phyloP scores from a whole-genome alignment of 129 eudicot genomes.

The Apium graveolens region DNA sequence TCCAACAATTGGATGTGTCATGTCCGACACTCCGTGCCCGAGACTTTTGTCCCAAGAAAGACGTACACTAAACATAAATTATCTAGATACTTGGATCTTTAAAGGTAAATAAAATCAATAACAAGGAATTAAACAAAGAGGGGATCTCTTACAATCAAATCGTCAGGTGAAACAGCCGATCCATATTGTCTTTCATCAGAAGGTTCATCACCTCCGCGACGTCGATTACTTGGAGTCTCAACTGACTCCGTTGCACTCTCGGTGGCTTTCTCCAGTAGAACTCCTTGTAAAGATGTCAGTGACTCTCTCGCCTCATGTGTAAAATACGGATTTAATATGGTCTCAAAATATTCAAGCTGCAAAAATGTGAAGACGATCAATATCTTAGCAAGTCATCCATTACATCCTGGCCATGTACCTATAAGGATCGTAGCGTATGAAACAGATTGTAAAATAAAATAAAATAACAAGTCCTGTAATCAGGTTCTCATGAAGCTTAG shows the following conservation, averaged over 20 bases:
- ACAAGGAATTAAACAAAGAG: not conserved
- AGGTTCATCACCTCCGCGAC: conserved; percentile 75
- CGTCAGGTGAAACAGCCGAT: conserved; percentile 81
- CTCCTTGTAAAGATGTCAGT: conserved; percentile 80
- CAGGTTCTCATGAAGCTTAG: not conserved
- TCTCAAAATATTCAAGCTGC: conserved; percentile 98
- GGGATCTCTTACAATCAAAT: conserved; percentile 63
- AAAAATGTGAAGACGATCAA: not conserved
- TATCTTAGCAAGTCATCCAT: conserved; percentile 3
- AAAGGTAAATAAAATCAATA: not conserved
- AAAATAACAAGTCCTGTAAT: not conserved
- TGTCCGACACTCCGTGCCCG: too few relatives aligned
- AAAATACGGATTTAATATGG: conserved; percentile 71
- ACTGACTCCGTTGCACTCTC: conserved; percentile 68
- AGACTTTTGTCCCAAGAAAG: too few relatives aligned
- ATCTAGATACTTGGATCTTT: not conserved
- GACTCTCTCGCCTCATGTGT: conserved; percentile 80
- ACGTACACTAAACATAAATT: not conserved
- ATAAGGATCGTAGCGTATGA: not conserved
- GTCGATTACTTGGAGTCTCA: conserved; percentile 82
- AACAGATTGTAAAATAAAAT: not conserved
- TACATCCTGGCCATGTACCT: not conserved
- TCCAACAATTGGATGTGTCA: too few relatives aligned
- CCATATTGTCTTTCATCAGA: conserved; percentile 75
- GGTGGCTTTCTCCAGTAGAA: conserved; percentile 75